phyloP scores from a whole-genome alignment of 2,329 filamentous ascomycete species.

The Beauveria australis region DNA sequence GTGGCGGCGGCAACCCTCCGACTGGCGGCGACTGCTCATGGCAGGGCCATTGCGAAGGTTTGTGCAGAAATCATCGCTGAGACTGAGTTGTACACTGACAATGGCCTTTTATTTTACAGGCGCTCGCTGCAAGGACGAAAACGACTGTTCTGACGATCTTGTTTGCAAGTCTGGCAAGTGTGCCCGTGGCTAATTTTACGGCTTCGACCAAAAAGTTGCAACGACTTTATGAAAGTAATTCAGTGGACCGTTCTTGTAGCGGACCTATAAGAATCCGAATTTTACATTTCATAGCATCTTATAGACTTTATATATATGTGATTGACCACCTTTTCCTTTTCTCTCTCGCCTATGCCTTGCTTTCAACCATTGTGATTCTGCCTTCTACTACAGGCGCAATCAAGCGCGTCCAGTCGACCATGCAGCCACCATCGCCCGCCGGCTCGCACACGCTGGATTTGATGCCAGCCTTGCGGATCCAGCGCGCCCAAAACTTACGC shows the following conservation, averaged over 20 bases:
- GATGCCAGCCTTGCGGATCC: slow-evolving; percentile 62
- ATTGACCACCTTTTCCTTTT: neutral
- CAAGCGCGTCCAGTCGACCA: slow-evolving; percentile 70
- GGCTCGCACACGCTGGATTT: slow-evolving; percentile 43
- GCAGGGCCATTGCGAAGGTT: slow-evolving; percentile 15
- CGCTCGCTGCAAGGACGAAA: slow-evolving; percentile 15
- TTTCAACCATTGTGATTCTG: slow-evolving; percentile 50
- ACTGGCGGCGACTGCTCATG: slow-evolving; percentile 14
- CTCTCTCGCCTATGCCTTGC: slow-evolving; percentile 8
- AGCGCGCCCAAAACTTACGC: slow-evolving; percentile 62
- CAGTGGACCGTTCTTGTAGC: neutral
- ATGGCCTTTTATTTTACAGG: slow-evolving; percentile 12
- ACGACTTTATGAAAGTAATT: too few relatives aligned
- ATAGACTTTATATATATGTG: neutral
- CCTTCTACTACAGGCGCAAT: slow-evolving; percentile 74
- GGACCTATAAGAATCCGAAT: neutral
- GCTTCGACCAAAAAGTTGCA: neutral
- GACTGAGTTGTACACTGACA: neutral
- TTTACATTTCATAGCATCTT: neutral
- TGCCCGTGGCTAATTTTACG: neutral
- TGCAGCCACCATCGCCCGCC: slow-evolving; percentile 46
- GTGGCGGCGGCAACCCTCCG: slow-evolving; percentile 6
- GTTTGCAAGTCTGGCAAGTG: slow-evolving; percentile 18
- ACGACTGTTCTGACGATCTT: slow-evolving; percentile 19
- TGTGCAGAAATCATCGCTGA: neutral